Conservation (phyloP, 495 filamentous ascomycete species). For the Neurospora cerealis region DNA sequence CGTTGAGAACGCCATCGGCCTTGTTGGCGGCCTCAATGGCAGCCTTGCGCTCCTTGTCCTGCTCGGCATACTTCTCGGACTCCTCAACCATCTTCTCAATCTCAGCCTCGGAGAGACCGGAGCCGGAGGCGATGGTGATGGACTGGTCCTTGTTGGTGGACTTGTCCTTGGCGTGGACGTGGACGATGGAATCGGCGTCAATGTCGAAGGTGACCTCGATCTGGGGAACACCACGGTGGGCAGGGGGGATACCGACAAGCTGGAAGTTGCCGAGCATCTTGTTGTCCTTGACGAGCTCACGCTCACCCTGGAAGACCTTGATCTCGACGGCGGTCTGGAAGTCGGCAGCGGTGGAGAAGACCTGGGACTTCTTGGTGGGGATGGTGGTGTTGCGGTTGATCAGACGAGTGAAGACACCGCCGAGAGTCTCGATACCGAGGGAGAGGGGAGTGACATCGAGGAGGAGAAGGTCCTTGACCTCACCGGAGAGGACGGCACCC, state of each 20-base stretch:
- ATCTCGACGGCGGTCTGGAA: slow-evolving; percentile 99
- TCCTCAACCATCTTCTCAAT: slow-evolving; percentile 96
- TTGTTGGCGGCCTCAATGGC: slow-evolving; percentile 94
- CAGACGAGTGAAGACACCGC: slow-evolving; percentile 97
- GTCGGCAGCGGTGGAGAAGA: slow-evolving; percentile 96
- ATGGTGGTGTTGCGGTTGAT: slow-evolving; percentile 99
- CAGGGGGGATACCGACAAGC: slow-evolving; percentile 94
- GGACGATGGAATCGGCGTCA: slow-evolving; percentile 96
- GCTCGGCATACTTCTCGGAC: slow-evolving; percentile 90
- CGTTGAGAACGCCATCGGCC: slow-evolving; percentile 90
- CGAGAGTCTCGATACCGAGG: slow-evolving; percentile 98
- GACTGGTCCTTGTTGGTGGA: slow-evolving; percentile 99
- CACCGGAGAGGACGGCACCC: slow-evolving; percentile 92
- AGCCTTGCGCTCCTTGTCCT: slow-evolving; percentile 93
- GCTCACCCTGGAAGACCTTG: slow-evolving; percentile 99
- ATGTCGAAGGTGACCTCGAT: slow-evolving; percentile 99
- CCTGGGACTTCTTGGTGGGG: slow-evolving; percentile 98
- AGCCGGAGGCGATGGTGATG: slow-evolving; percentile 97
- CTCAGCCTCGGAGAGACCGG: slow-evolving; percentile 89
- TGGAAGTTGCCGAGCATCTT: slow-evolving; percentile 99
- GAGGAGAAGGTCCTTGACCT: slow-evolving; percentile 91
- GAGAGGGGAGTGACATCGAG: slow-evolving; percentile 97
- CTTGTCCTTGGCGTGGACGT: slow-evolving; percentile 99
- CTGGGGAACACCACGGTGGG: slow-evolving; percentile 95
- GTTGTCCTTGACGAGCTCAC: slow-evolving; percentile 98